A percentile compares a stretch with the other conserved stretches of the same genome.
Evolutionary conservation across 805 yeast species (phyloP).

Genomic region (Phaffomyces antillensis): DNA sequence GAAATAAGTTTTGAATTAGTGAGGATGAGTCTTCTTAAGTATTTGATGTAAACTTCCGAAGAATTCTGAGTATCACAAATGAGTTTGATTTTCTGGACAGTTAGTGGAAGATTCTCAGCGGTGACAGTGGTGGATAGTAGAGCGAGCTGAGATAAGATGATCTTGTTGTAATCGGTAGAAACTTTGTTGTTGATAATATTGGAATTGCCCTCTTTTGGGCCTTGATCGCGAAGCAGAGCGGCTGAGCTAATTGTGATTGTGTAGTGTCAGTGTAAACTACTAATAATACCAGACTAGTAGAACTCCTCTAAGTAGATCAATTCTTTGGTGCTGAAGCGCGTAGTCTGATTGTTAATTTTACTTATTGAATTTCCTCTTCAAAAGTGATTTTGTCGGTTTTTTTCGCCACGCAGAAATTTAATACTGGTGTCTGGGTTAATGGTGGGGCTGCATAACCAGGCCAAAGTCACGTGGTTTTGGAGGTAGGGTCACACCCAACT

Average conservation of each 20-base stretch:
- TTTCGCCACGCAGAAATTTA: not conserved
- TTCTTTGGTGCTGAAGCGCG: not conserved
- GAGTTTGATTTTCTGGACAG: constrained; percentile 38
- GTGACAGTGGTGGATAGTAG: constrained; percentile 41
- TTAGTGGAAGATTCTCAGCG: constrained; percentile 32
- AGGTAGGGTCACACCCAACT: no score
- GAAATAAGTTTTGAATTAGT: constrained; percentile 23
- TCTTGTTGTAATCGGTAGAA: constrained; percentile 17
- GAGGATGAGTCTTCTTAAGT: constrained; percentile 26
- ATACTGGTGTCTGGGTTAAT: not conserved
- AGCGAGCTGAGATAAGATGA: constrained; percentile 46
- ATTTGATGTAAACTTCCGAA: constrained; percentile 27
- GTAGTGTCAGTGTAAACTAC: not conserved
- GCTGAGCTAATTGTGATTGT: constrained; percentile 7
- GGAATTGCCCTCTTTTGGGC: constrained; percentile 10
- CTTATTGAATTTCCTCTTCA: not conserved
- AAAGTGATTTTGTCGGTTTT: not conserved
- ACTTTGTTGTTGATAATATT: not conserved
- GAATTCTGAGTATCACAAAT: constrained; percentile 31
- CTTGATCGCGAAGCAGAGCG: not conserved
- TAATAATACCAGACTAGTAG: not conserved
- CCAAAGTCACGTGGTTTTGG: no score
- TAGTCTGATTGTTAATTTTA: not conserved
- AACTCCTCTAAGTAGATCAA: not conserved
- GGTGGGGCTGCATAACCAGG: no score